Percentiles rank a stretch among this genome's conserved stretches.
phyloP scores from a whole-genome alignment of 495 filamentous ascomycete species.

The Tuber melanosporum region DNA sequence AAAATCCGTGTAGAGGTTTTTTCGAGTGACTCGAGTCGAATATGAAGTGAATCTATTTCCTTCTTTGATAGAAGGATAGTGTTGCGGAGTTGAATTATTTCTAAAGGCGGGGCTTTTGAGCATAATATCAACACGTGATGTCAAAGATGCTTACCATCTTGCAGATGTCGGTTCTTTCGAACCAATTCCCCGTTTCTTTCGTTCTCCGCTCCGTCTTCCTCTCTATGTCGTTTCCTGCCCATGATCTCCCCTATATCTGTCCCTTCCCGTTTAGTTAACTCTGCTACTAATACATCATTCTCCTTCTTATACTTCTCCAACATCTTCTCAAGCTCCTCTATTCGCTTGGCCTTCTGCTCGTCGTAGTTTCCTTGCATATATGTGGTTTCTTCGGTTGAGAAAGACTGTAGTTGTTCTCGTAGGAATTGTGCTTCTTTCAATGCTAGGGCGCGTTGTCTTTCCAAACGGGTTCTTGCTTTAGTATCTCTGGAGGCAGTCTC shows the following conservation, averaged over 20 bases:
- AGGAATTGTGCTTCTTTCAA: constrained; percentile 90
- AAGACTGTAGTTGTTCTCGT: constrained; percentile 83
- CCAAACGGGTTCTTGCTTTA: constrained; percentile 61
- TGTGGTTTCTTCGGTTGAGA: constrained; percentile 80
- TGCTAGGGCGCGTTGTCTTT: constrained; percentile 76
- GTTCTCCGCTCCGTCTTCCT: constrained; percentile 57
- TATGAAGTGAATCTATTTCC: constrained; percentile 40
- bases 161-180: constrained; percentile 77
- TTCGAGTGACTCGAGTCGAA: constrained; percentile 54
- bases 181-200: constrained; percentile 75
- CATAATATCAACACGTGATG: neutral
- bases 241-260: constrained; percentile 35
- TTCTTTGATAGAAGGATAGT: constrained; percentile 46
- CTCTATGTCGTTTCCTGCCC: constrained; percentile 55
- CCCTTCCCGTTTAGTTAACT: constrained; percentile 59
- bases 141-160: constrained; percentile 51
- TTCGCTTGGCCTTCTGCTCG: constrained; percentile 64
- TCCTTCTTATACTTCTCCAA: constrained; percentile 87
- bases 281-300: constrained; percentile 62
- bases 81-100: constrained; percentile 61
- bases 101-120: constrained; percentile 3
- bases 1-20: constrained; percentile 77
- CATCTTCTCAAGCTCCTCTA: constrained; percentile 73
- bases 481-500: constrained; percentile 46
- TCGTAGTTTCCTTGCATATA: constrained; percentile 74